These are phyloP conservation scores for Balakata baccata DNA, from an alignment of 345 rosid genomes.

Conservation along the genomic window DNA sequence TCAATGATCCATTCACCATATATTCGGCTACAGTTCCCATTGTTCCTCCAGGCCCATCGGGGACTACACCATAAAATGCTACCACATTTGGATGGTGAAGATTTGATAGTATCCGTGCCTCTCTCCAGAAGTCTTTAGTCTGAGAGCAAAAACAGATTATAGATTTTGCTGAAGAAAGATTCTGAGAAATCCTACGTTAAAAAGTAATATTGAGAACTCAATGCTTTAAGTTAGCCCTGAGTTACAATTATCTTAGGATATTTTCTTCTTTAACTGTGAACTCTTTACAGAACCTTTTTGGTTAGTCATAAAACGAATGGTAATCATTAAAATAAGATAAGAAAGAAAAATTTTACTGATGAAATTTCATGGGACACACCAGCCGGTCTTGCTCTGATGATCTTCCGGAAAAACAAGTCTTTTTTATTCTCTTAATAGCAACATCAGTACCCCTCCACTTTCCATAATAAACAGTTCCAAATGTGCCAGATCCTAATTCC, in stretches of 20 bases:
- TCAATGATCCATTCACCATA: constrained; percentile 88
- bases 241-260: neutral
- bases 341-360: neutral
- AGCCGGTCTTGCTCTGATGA: constrained; percentile 77
- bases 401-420: constrained; percentile 74
- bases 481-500: constrained; percentile 92
- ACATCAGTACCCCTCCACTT: constrained; percentile 98
- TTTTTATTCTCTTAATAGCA: constrained; percentile 86
- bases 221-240: neutral
- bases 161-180: constrained; percentile 14
- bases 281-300: neutral
- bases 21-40: constrained; percentile 88
- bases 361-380: constrained; percentile 39
- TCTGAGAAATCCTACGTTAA: neutral
- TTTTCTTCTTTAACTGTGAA: neutral
- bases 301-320: neutral
- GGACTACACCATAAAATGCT: constrained; percentile 91
- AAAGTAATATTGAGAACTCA: neutral
- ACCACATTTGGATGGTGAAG: constrained; percentile 96
- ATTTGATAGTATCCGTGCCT: constrained; percentile 75
- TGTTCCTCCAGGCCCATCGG: constrained; percentile 83
- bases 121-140: constrained; percentile 90
- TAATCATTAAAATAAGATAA: neutral
- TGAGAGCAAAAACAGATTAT: constrained; percentile 20
- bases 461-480: constrained; percentile 83